Percentiles rank a stretch among this genome's conserved stretches.
Conservation (phyloP, 2,329 filamentous ascomycete genomes). For the Diaporthe caulivora region DNA sequence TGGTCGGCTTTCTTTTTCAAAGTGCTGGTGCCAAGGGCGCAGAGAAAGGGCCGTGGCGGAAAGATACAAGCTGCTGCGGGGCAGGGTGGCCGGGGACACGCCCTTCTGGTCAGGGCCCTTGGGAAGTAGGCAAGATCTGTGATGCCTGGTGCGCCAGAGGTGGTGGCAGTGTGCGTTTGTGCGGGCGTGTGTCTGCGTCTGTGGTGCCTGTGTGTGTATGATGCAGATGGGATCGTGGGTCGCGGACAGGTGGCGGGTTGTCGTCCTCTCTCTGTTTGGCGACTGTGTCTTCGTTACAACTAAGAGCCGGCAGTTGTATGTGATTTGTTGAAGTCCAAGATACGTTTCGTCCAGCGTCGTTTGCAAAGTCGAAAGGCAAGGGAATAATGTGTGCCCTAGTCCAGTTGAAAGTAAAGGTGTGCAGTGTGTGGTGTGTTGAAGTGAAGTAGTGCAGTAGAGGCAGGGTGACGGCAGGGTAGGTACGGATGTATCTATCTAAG, state of each 20-base stretch:
- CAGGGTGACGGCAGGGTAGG: slow-evolving; percentile 22
- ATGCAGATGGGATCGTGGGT: slow-evolving; percentile 25
- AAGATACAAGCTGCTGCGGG: background rate
- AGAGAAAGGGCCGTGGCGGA: slow-evolving; percentile 18
- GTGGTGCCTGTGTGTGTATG: background rate
- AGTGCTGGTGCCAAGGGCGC: background rate
- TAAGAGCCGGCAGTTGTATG: slow-evolving; percentile 28
- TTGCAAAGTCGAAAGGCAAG: slow-evolving; percentile 27
- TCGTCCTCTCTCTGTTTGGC: background rate
- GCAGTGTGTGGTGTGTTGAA: slow-evolving; percentile 32
- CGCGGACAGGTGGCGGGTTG: slow-evolving; percentile 22
- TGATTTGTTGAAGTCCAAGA: slow-evolving; percentile 25
- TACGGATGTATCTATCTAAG: slow-evolving; percentile 27
- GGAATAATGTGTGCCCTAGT: slow-evolving; percentile 30
- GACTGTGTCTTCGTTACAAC: slow-evolving; percentile 28
- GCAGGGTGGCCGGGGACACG: background rate
- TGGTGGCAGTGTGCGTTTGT: background rate
- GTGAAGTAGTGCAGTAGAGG: slow-evolving; percentile 26
- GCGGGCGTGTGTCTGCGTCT: background rate
- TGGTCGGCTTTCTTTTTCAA: background rate
- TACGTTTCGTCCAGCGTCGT: slow-evolving; percentile 39
- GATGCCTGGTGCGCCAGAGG: background rate
- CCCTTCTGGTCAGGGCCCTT: background rate
- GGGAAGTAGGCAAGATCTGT: background rate
- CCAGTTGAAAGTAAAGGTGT: slow-evolving; percentile 26